phyloP scores from a whole-genome alignment of 345 rosid genomes.

The Citrus glauca region DNA sequence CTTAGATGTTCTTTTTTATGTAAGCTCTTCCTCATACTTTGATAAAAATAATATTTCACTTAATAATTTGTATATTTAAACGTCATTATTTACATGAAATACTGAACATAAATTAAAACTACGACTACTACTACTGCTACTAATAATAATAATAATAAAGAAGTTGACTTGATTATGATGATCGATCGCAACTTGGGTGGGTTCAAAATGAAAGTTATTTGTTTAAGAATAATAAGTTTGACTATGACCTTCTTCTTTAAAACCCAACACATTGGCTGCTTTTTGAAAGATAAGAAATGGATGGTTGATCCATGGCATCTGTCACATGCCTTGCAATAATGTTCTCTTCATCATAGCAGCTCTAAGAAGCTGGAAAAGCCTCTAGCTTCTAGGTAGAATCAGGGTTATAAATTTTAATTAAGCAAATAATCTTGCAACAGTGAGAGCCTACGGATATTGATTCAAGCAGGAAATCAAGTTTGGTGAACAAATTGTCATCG shows the following conservation, averaged over 20 bases:
- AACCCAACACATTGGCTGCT: background rate
- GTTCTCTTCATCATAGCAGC: background rate
- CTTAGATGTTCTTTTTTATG: too few relatives aligned
- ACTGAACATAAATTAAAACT: background rate
- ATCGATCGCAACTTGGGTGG: background rate
- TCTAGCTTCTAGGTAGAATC: background rate
- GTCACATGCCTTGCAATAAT: background rate
- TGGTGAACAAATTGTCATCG: background rate
- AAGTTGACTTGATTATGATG: background rate
- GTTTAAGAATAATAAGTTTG: background rate
- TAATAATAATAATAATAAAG: background rate
- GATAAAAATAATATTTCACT: background rate
- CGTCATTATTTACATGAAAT: too few relatives aligned
- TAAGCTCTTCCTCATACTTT: too few relatives aligned
- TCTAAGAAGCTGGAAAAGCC: background rate
- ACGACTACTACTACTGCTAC: background rate
- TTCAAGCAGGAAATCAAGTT: constrained; percentile 2
- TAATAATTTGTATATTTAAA: background rate
- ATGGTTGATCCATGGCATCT: background rate
- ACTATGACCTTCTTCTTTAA: background rate
- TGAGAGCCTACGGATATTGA: background rate
- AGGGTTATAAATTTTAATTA: background rate
- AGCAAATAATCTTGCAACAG: background rate
- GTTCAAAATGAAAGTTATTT: background rate
- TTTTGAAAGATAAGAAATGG: background rate